Conservation (phyloP, 1,284 basidiomycete species). For the Exobasidium rhododendri region DNA sequence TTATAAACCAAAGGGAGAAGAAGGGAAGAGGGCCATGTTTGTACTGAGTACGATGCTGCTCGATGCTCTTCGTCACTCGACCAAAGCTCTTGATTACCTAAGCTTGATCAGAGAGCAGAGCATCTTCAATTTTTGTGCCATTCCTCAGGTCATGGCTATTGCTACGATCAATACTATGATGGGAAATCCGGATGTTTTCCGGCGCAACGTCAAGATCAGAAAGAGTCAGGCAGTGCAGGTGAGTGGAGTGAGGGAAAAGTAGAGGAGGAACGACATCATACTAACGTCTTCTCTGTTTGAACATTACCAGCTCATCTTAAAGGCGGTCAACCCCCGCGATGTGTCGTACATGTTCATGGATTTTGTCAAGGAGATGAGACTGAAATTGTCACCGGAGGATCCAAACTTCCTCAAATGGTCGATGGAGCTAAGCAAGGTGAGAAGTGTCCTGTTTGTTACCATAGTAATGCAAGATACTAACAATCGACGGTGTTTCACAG, state of each 20-base stretch:
- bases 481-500: not conserved
- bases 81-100: conserved; percentile 85
- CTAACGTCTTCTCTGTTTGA: conserved; percentile 3
- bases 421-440: conserved; percentile 36
- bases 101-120: conserved; percentile 81
- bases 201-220: conserved; percentile 89
- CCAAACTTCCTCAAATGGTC: conserved; percentile 66
- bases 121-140: conserved; percentile 94
- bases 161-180: conserved; percentile 88
- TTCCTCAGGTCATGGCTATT: conserved; percentile 93
- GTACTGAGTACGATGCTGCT: conserved; percentile 74
- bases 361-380: conserved; percentile 78
- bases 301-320: conserved; percentile 72
- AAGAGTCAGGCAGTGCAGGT: conserved; percentile 83
- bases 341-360: conserved; percentile 84
- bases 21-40: conserved; percentile 41
- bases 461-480: not conserved
- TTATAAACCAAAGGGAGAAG: conserved; percentile 26
- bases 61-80: conserved; percentile 80
- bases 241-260: conserved; percentile 36
- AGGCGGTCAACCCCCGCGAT: conserved; percentile 84
- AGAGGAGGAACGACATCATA: too few relatives aligned
- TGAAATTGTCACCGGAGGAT: conserved; percentile 73
- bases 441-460: not conserved
- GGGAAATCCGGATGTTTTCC: conserved; percentile 87